phyloP scores from a whole-genome alignment of 2,329 filamentous ascomycete genomes.

The Alternaria sp. region DNA sequence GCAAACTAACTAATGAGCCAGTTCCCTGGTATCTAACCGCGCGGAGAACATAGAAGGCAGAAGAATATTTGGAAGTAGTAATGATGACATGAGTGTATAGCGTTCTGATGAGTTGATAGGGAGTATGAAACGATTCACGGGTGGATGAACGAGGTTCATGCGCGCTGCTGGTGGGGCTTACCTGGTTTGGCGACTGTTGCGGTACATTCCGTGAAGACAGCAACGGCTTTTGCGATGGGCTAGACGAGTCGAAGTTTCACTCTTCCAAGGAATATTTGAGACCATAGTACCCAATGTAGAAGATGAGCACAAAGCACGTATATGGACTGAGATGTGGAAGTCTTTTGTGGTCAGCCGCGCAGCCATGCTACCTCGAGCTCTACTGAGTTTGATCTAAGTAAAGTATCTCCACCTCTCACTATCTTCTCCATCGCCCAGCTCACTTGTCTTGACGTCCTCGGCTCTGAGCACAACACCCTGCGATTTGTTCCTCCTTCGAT shows the following conservation, averaged over 20 bases:
- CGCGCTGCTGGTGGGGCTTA: too few species aligned
- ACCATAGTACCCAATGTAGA: background rate
- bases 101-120: too few species aligned
- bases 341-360: background rate
- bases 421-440: conserved; percentile 51
- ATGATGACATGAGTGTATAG: too few species aligned
- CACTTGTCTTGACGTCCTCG: conserved; percentile 52
- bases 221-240: background rate
- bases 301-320: background rate
- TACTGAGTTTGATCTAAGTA: conserved; percentile 13
- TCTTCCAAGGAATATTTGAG: background rate
- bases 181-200: too few species aligned
- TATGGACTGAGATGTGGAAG: background rate
- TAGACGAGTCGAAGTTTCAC: background rate
- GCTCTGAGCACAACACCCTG: conserved; percentile 49
- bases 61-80: too few species aligned
- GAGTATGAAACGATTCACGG: too few species aligned
- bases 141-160: too few species aligned
- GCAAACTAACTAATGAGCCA: too few species aligned
- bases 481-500: conserved; percentile 50
- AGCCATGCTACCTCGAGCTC: too few species aligned
- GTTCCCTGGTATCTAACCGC: too few species aligned
- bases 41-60: too few species aligned
- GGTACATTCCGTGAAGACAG: too few species aligned
- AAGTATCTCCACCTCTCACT: conserved; percentile 52